These are phyloP conservation scores for Candida schatavii DNA, from an alignment of 805 yeast species.

Conservation along the genomic window DNA sequence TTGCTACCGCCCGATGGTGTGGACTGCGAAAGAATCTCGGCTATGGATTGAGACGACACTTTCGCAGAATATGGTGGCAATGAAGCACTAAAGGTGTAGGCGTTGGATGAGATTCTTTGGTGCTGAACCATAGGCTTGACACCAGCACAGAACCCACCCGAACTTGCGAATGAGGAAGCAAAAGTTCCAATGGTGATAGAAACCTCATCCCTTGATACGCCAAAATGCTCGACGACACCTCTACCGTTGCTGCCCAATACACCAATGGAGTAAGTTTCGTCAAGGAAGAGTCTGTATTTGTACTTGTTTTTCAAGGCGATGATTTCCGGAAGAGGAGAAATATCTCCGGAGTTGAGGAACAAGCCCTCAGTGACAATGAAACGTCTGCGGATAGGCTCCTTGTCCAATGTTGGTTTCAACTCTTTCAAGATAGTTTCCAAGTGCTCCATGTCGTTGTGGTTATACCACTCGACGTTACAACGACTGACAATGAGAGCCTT, in stretches of 20 bases:
- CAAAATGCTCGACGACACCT: constrained; percentile 76
- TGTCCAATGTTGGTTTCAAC: constrained; percentile 55
- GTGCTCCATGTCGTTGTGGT: constrained; percentile 86
- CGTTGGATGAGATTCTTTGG: constrained; percentile 86
- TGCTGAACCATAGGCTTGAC: constrained; percentile 78
- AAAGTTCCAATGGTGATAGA: constrained; percentile 87
- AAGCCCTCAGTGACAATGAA: constrained; percentile 91
- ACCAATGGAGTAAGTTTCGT: constrained; percentile 86
- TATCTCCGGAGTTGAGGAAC: constrained; percentile 78
- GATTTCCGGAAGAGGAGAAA: constrained; percentile 65
- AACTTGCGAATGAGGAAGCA: constrained; percentile 75
- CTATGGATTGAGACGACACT: constrained; percentile 54
- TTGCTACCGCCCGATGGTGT: constrained; percentile 29
- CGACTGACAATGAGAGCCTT: constrained; percentile 86
- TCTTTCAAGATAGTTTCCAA: constrained; percentile 67
- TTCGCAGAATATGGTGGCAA: constrained; percentile 88
- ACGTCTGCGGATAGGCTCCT: constrained; percentile 82
- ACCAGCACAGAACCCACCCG: constrained; percentile 95
- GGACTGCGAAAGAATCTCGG: constrained; percentile 38
- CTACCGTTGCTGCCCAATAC: constrained; percentile 81
- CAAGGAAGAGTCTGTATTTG: constrained; percentile 84
- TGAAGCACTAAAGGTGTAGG: constrained; percentile 92
- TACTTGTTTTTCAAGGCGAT: constrained; percentile 73
- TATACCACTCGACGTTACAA: constrained; percentile 77
- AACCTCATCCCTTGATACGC: constrained; percentile 65